Evolutionary conservation across 139 green algal genomes (phyloP).

Genomic region (Chlorella sorokiniana): DNA sequence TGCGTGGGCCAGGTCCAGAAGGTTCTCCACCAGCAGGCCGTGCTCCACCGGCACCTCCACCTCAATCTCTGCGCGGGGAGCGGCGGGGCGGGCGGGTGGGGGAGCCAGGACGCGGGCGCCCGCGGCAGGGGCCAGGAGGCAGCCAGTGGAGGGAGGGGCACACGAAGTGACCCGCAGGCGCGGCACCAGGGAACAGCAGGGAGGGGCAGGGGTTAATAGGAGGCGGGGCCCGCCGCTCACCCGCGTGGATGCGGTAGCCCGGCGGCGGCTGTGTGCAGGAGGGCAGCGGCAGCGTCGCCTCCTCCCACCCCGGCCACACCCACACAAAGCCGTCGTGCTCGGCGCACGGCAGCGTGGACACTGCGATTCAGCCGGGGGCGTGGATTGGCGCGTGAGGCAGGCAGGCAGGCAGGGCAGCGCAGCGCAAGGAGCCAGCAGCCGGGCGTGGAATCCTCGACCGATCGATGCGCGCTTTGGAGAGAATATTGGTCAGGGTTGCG

Average conservation of each 20-base stretch:
- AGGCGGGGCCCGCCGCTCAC: background rate
- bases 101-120: background rate
- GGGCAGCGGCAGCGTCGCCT: slow-evolving; percentile 41
- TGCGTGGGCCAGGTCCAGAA: slow-evolving; percentile 97
- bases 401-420: slow-evolving; percentile 40
- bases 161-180: too few relatives aligned
- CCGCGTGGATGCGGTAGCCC: slow-evolving; percentile 85
- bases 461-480: background rate
- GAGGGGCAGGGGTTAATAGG: too few relatives aligned
- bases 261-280: slow-evolving; percentile 58
- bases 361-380: background rate
- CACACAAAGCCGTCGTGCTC: slow-evolving; percentile 82
- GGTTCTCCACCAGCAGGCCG: slow-evolving; percentile 98
- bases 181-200: too few relatives aligned
- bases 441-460: too few relatives aligned
- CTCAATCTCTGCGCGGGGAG: slow-evolving; percentile 69
- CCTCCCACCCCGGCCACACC: slow-evolving; percentile 90
- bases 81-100: background rate
- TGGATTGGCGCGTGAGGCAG: background rate
- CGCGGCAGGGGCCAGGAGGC: background rate
- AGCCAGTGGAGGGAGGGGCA: background rate
- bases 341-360: slow-evolving; percentile 11
- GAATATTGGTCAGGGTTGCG: background rate
- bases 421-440: background rate
- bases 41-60: slow-evolving; percentile 98